These are phyloP conservation scores for Mycena pura DNA, from an alignment of 768 basidiomycete genomes.

Conservation along the genomic window DNA sequence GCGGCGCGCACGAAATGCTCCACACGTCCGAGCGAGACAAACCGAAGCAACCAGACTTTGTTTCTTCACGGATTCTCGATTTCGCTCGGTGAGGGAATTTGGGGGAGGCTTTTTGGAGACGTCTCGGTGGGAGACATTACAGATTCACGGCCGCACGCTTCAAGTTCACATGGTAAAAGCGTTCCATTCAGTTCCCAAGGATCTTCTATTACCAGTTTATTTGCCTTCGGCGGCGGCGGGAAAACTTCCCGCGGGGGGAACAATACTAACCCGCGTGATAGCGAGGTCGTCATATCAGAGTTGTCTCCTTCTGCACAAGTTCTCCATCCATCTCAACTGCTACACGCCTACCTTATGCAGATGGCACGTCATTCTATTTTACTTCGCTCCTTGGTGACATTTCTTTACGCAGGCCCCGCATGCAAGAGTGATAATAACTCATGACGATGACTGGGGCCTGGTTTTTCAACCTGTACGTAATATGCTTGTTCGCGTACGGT, in stretches of 20 bases:
- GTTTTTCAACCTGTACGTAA: neutral
- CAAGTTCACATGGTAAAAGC: neutral
- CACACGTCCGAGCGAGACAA: neutral
- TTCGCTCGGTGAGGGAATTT: constrained; percentile 10
- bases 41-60: neutral
- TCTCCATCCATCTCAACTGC: neutral
- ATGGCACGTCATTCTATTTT: neutral
- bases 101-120: constrained; percentile 4
- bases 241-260: neutral
- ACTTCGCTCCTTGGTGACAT: neutral
- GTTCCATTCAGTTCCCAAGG: neutral
- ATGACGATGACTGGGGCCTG: constrained; percentile 1
- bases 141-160: neutral
- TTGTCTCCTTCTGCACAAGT: neutral
- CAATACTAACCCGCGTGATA: neutral
- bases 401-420: neutral
- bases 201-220: neutral
- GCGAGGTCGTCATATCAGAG: neutral
- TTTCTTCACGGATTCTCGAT: constrained; percentile 16
- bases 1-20: neutral
- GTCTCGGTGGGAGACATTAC: neutral
- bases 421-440: neutral
- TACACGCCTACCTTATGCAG: neutral
- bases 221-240: neutral
- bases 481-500: too few relatives aligned